Percentiles rank a stretch among this genome's conserved stretches.
Evolutionary conservation across 139 green algal species (phyloP).

Genomic region (Pleodorina starrii): DNA sequence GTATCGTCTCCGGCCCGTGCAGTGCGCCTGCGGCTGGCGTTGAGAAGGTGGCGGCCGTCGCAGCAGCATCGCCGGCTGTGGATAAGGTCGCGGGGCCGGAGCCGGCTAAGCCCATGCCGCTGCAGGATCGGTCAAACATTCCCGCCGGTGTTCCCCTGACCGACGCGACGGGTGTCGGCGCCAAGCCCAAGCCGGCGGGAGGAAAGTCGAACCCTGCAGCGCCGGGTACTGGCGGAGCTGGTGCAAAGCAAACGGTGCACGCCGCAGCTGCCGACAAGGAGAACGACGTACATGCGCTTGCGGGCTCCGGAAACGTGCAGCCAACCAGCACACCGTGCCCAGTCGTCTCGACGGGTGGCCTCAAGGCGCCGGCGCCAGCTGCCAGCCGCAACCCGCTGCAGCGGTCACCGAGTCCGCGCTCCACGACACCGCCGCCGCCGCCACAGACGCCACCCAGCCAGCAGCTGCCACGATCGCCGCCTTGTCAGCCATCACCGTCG

Average conservation of each 20-base stretch:
- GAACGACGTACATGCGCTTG: neutral
- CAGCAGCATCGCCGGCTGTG: neutral
- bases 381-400: neutral
- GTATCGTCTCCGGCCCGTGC: neutral
- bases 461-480: no score
- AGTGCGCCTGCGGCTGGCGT: no score
- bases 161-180: neutral
- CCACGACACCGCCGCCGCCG: neutral
- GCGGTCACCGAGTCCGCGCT: no score
- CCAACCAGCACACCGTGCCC: neutral
- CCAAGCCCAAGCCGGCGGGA: no score
- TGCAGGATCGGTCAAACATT: slow-evolving; percentile 18
- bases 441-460: neutral
- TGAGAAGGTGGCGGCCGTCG: neutral
- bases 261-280: neutral
- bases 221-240: no score
- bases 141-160: neutral
- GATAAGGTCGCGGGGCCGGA: neutral
- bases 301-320: neutral
- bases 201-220: no score
- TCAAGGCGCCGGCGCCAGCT: neutral
- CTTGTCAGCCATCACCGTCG: neutral
- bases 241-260: no score
- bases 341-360: neutral
- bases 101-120: neutral